A percentile compares a stretch with the other conserved stretches of the same genome.
phyloP scores from a whole-genome alignment of 108 stramenopile genomes.

The Cyclotella cryptica region DNA sequence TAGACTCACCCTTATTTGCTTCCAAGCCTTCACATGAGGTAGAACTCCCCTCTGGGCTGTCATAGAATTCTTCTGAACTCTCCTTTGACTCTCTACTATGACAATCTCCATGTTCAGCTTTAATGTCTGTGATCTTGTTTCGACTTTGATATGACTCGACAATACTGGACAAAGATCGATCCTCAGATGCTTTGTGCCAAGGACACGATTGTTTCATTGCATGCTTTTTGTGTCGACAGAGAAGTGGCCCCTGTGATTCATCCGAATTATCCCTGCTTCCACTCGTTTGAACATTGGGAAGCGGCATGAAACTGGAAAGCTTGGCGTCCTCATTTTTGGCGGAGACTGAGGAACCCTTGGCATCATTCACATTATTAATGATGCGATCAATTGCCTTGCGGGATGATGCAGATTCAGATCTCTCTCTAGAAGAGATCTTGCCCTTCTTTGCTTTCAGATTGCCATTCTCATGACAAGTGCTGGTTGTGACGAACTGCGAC shows the following conservation, averaged over 20 bases:
- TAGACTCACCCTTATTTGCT: neutral
- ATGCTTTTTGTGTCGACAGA: neutral
- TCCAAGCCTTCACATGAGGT: neutral
- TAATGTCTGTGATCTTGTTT: neutral
- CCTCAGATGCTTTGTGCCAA: neutral
- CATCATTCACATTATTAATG: no score
- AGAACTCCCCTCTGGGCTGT: neutral
- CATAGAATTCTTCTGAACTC: neutral
- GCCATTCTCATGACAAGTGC: no score
- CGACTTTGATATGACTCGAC: neutral
- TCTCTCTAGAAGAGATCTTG: neutral
- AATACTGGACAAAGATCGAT: neutral
- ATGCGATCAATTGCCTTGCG: no score
- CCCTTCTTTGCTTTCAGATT: neutral
- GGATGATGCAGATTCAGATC: no score
- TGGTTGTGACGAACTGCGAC: neutral
- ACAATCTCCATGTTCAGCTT: neutral
- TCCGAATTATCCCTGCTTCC: neutral
- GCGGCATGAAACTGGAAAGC: no score
- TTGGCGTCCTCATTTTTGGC: no score
- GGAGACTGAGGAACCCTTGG: no score
- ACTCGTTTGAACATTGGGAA: no score
- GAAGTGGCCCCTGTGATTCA: neutral
- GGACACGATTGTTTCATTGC: neutral
- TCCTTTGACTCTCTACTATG: neutral